Evolutionary conservation across 495 filamentous ascomycete species (phyloP), one percentile per base, ranked within the genome.

Genomic region (Parathielavia hyrcaniae): DNA sequence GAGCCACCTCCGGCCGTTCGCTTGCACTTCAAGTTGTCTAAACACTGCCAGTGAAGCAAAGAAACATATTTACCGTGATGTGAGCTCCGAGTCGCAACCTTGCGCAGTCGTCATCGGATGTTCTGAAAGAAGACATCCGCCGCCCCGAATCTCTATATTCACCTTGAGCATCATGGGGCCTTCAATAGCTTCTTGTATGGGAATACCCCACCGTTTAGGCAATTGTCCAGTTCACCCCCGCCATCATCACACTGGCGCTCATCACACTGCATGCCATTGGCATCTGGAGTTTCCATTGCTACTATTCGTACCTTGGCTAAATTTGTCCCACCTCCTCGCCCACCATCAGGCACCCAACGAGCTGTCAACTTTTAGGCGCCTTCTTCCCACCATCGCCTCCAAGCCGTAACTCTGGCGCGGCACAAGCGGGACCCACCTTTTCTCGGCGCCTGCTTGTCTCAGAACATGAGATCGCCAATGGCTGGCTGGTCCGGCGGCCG

Each of bases 351-450:
- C 50, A 23, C 22, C 50, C 50, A 43, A 43, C 50, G 38, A 53
- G 50, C 38, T 17, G 14, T 41, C 52, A 14, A 54, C 34, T n/a
- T n/a, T 44, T 54, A 54, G 40, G 52, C 52, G 52, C 52, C 52
- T 26, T 26, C 14, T 8, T 30, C 4, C n/a, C 40, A 26, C 16
- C 26, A 19, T 26, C 40, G 35, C 19, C 16, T 6, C 20, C 20
- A 7, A 17, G 16, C 30, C 34, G 16, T 30, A 36, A 50, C 49
- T 39, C 32, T 36, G 50, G 50, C 50, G 50, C 35, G 50, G 50
- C 50, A 52, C 50, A 39, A 52, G 36, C 50, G 50, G 50, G 50
- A 52, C 50, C 50, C 50, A 12, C 50, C 39, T 40, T 52, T 20
- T 52, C 30, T 16, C 19, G 6, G 40, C 26, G 26, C 26, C 39